Base-by-base conservation (phyloP, 345 rosid species). In the Mallotus nudiflorus region DNA sequence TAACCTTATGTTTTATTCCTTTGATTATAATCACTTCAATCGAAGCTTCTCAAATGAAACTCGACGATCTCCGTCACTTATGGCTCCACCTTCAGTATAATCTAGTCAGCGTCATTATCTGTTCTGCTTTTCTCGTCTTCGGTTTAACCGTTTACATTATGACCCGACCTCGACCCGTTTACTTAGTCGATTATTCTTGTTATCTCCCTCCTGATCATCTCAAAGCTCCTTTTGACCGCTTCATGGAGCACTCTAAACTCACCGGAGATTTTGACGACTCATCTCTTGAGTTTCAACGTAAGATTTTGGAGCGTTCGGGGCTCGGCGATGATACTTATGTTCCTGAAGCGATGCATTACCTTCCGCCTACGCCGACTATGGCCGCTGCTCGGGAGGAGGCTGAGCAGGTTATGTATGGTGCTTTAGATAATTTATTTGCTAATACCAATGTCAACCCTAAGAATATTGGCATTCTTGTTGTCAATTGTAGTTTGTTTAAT, bases 401-500 rank as follows among this genome's bases (percentile, higher is more conserved):
- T 0, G 74, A 75, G 69, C 73, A 54, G 58, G 65, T 75, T 20
- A 75, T 75, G 78, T 75, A 25, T n/a, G 78, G 74, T 49, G 66
- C 69, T 28, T 56, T 75, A 58, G 73, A 75, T 49, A 63, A 62
- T 56, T 49, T 69, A 4, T 62, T 69, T 37, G 52, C 49, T n/a
- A 69, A 19, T 20, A 52, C 78, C 3, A 56, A 63, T 46, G 59
- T 75, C 0, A 75, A 75, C 44, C 73, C 74, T 37, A 75, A 75
- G 65, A 27, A 69, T 39, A 56, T 55, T 20, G 78, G 78, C 19
- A 59, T 75, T 37, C 69, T 69, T 49, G 65, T 75, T 8, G 70
- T 75, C n/a, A 75, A 75, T 49, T 75, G 78, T 54, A 75, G 78
- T 42, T 55, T 75, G 65, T 75, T 69, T 44, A 63, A 75, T 44